Conservation (phyloP, 495 filamentous ascomycete species). For the Tuber calosporum region DNA sequence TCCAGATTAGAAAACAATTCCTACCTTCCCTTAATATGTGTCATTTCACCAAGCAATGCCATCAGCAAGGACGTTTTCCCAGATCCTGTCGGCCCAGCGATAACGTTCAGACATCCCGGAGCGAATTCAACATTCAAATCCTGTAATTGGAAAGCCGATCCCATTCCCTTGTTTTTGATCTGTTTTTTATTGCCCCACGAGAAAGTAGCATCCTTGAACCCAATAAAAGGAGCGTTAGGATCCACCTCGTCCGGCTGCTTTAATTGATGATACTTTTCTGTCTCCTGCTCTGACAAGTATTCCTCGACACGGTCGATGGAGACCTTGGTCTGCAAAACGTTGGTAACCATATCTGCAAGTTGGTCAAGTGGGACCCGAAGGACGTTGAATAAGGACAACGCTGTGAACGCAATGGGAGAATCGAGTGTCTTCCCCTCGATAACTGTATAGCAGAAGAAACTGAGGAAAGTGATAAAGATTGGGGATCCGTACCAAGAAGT, state of each 20-base stretch:
- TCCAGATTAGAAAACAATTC: not conserved
- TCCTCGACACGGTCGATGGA: constrained; percentile 95
- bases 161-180: constrained; percentile 52
- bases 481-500: constrained; percentile 96
- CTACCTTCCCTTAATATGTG: constrained; percentile 60
- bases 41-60: constrained; percentile 97
- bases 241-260: constrained; percentile 54
- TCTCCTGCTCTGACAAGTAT: constrained; percentile 90
- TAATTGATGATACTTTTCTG: constrained; percentile 89
- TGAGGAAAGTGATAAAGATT: constrained; percentile 89
- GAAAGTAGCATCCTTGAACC: constrained; percentile 74
- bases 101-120: constrained; percentile 74
- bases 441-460: constrained; percentile 86
- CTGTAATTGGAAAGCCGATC: constrained; percentile 68
- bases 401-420: constrained; percentile 92
- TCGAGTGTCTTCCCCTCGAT: constrained; percentile 83
- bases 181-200: constrained; percentile 74
- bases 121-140: constrained; percentile 71
- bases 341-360: constrained; percentile 96
- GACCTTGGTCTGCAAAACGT: constrained; percentile 95
- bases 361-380: constrained; percentile 92
- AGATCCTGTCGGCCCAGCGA: constrained; percentile 85
- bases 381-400: constrained; percentile 92
- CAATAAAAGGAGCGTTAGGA: constrained; percentile 60
- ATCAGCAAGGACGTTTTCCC: constrained; percentile 94